Base-by-base conservation (phyloP, 352 stramenopile genomes). In the Globisporangium emineosum region DNA sequence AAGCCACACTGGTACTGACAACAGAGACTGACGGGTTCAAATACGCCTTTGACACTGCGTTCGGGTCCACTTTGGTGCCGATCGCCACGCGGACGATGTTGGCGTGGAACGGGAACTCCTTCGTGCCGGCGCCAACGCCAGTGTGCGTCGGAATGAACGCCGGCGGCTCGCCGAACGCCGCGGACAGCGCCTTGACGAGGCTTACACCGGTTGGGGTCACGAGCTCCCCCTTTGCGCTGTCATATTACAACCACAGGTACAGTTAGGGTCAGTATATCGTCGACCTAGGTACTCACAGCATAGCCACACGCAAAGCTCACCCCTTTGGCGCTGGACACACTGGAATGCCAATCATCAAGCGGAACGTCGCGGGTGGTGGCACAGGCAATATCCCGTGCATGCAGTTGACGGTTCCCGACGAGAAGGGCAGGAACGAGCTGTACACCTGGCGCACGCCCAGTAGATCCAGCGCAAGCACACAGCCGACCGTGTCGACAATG, bases 401-500 rank as follows among this genome's bases (percentile, higher is more conserved):
- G 29, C 96, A 98, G 74, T 90, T 92, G 42, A 99, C 95, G 0
- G 88, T 97, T 8, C 96, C 95, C 51, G 97, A 95, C 25, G 94
- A 97, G 47, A 96, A 97, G 6, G 91, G 90, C 27, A 97, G 62
- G 21, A 86, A 78, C 12, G 88, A 91, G 57, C 73, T 86, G 67
- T 91, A 90, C 32, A 97, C 90, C 42, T 97, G 71, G 45, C 93
- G 82, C 3, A 98, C 91, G 30, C 85, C 88, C 6, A 99, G 78
- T 63, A 98, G 59, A 71, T 98, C 84, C 27, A 99, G 72, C 1
- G 94, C 96, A 10, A 98, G 67, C 33, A 99, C 81, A 1, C 90
- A 97, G 1, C 97, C 97, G 49, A 99, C 91, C 7, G 96, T 98
- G 76, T 99, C 96, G 27, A 99, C 81, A 72, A 99, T 98, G 64